Evolutionary conservation across 2,329 filamentous ascomycete genomes (phyloP), one percentile per base, ranked within the genome.

Genomic region (Fusarium camptoceras): DNA sequence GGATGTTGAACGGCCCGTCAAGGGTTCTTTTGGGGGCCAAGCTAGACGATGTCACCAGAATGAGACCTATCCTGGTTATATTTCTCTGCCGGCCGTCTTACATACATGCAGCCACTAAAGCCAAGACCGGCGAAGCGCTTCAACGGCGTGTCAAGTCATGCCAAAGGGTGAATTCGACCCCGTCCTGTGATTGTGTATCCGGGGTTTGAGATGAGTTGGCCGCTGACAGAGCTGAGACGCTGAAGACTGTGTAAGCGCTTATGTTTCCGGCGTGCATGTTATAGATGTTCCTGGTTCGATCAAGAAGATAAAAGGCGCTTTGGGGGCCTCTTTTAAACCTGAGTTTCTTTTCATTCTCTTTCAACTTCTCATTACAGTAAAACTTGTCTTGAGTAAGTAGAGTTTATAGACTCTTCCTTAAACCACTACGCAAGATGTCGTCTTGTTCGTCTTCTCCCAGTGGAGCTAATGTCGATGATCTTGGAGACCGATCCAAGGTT

Each of bases 401-500:
- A 53, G 31, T 39, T 10, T 20, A 15, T 16, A 43, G 41, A 18
- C 25, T 14, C 28, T 27, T 4, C 8, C n/a, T 42, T 12, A 20
- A 16, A 37, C 20, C 12, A 16, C 24, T 20, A 37, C 15, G 4
- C 43, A 61, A 56, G 14, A 69, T 69, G 67, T 70, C 66, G 4
- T 70, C 67, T 49, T 55, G 67, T 22, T 54, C 66, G 34, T 48
- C 66, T 4, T 70, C 67, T 8, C 18, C 56, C 25, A 37, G 12
- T 42, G 55, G 44, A 20, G n/a, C 54, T 18, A 28, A 44, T 18
- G 22, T 42, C 43, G 30, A 47, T 28, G 51, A 71, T 39, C 42
- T 71, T 22, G 64, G 37, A 8, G 72, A 73, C 10, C 63, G 72
- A 84, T 62, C 61, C 9, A 74, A 86, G 59, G 85, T 88, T 73